Evolutionary conservation across 164 flowering plant genomes (phyloP).

Genomic region (Dillenia turbinata): DNA sequence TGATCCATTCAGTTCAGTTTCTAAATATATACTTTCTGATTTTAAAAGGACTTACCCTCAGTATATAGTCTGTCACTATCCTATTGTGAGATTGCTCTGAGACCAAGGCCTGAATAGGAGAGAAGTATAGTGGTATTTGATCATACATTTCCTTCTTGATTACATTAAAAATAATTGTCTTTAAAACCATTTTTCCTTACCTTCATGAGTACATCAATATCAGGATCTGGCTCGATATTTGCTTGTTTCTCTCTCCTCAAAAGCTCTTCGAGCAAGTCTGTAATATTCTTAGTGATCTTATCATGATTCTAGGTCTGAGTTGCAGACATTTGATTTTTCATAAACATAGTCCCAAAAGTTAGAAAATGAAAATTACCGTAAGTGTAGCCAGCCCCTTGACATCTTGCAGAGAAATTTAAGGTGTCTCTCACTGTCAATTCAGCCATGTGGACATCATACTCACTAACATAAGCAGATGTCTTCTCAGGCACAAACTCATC

Average conservation of each 20-base stretch:
- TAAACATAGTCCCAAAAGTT: no score
- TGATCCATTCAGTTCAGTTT: background rate
- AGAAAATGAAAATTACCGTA: constrained; percentile 31
- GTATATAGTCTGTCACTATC: constrained; percentile 23
- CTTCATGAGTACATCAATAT: constrained; percentile 37
- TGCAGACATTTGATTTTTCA: background rate
- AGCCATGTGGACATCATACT: constrained; percentile 54
- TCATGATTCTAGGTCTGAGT: background rate
- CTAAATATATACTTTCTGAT: background rate
- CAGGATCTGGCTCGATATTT: constrained; percentile 35
- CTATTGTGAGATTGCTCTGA: constrained; percentile 21
- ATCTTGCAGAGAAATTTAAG: constrained; percentile 60
- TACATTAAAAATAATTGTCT: background rate
- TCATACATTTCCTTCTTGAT: background rate
- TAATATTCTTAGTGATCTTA: background rate
- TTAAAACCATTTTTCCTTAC: constrained; percentile 7
- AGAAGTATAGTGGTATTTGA: background rate
- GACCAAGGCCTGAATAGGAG: constrained; percentile 16
- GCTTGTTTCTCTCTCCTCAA: constrained; percentile 34
- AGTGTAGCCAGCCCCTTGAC: constrained; percentile 60
- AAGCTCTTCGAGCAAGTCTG: constrained; percentile 29
- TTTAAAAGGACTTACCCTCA: constrained; percentile 16
- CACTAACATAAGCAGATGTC: constrained; percentile 59
- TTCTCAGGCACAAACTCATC: constrained; percentile 63
- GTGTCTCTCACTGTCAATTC: constrained; percentile 73